Conservation (phyloP, 2,329 filamentous ascomycete genomes). For the Cladosporium sp. region DNA sequence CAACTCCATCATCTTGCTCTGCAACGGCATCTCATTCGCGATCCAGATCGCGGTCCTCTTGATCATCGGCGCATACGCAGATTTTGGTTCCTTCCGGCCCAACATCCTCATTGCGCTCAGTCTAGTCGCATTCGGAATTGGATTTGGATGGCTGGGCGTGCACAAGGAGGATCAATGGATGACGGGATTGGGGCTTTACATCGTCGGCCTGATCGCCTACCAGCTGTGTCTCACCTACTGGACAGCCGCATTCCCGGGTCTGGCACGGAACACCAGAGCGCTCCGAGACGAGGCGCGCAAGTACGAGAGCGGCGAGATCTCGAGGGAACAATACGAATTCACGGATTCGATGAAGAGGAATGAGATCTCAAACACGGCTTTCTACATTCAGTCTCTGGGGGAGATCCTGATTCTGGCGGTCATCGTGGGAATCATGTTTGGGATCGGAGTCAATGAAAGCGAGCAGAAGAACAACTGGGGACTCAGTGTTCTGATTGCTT, state of each 20-base stretch:
- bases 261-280: slow-evolving; percentile 57
- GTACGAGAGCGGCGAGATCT: slow-evolving; percentile 56
- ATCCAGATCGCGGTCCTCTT: slow-evolving; percentile 63
- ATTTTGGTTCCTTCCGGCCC: slow-evolving; percentile 66
- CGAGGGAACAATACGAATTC: slow-evolving; percentile 61
- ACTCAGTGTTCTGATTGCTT: slow-evolving; percentile 65
- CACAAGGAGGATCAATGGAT: slow-evolving; percentile 63
- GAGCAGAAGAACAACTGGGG: slow-evolving; percentile 67
- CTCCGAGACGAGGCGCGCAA: slow-evolving; percentile 54
- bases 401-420: slow-evolving; percentile 66
- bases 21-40: slow-evolving; percentile 69
- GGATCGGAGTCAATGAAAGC: slow-evolving; percentile 60
- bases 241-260: slow-evolving; percentile 64
- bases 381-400: slow-evolving; percentile 64
- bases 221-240: slow-evolving; percentile 70
- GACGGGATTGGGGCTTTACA: slow-evolving; percentile 63
- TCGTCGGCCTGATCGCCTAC: slow-evolving; percentile 67
- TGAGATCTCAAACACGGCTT: slow-evolving; percentile 63
- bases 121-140: slow-evolving; percentile 62
- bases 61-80: slow-evolving; percentile 56
- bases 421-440: slow-evolving; percentile 66
- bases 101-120: slow-evolving; percentile 65
- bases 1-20: slow-evolving; percentile 65
- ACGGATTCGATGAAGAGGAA: slow-evolving; percentile 65
- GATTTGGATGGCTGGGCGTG: slow-evolving; percentile 69